Percentiles rank a stretch among this genome's conserved stretches.
phyloP scores from a whole-genome alignment of 1,284 basidiomycete genomes.

The Irpex sp. region DNA sequence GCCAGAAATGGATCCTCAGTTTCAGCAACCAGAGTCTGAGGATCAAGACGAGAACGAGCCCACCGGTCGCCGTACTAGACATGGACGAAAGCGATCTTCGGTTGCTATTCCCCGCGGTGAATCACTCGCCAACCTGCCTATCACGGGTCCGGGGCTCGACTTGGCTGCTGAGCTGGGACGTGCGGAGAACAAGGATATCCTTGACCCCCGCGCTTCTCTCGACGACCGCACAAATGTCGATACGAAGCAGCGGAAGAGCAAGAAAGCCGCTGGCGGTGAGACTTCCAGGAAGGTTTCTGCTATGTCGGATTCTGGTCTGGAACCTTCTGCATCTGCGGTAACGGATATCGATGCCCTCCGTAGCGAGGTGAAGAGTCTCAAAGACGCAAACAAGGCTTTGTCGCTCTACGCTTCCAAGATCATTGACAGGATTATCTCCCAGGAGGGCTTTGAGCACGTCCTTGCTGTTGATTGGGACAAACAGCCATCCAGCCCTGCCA shows the following conservation, averaged over 20 bases:
- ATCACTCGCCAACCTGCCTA: conserved; percentile 74
- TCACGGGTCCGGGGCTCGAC: conserved; percentile 84
- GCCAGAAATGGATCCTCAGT: conserved; percentile 34
- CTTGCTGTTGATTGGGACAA: conserved; percentile 85
- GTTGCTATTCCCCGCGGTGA: conserved; percentile 60
- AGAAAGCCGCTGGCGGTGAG: conserved; percentile 40
- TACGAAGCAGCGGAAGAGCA: conserved; percentile 48
- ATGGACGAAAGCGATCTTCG: conserved; percentile 49
- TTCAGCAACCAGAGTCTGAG: conserved; percentile 25
- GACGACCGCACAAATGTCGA: conserved; percentile 45
- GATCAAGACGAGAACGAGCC: conserved; percentile 25
- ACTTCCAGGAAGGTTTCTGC: conserved; percentile 34
- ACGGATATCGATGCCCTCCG: conserved; percentile 68
- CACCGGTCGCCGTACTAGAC: conserved; percentile 40
- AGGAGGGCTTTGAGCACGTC: conserved; percentile 93
- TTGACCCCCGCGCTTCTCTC: conserved; percentile 46
- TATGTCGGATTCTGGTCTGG: conserved; percentile 10
- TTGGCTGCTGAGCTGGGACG: conserved; percentile 88
- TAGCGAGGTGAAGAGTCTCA: conserved; percentile 83
- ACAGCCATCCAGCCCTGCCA: conserved; percentile 29
- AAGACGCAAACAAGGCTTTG: conserved; percentile 92
- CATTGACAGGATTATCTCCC: conserved; percentile 90
- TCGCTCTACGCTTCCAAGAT: conserved; percentile 95
- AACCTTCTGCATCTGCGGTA: conserved; percentile 29
- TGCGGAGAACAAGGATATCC: conserved; percentile 77